Evolutionary conservation across 2,329 filamentous ascomycete genomes (phyloP), one percentile per base, ranked within the genome.

Genomic region (Beauveria bassiana): DNA sequence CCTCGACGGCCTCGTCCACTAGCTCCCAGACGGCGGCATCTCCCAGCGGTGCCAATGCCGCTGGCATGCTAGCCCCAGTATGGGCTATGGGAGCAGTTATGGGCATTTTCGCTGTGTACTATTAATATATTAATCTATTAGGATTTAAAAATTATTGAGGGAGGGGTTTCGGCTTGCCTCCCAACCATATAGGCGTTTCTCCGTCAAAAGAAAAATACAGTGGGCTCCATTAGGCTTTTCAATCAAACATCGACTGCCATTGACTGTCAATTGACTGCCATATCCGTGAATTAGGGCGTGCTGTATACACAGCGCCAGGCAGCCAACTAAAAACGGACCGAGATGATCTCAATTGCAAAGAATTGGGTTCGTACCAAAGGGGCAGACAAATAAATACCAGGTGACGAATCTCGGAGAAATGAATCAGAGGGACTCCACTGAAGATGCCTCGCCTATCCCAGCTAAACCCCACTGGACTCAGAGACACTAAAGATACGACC

Each of bases 21-120:
- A 46, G 46, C 18, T 45, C 47, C 3, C 53, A 62, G 54, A 24
- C 53, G 49, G 47, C 61, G 3, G 24, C 61, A 5, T 58, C 61
- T 8, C 53, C 61, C 14, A 58, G 47, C 22, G 53, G 54, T 22
- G 26, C 40, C 3, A 54, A 43, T 31, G 61, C 24, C 6, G 49
- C 24, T 42, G 47, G 49, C 10, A 8, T 42, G 22, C 16, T 59
- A 22, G 22, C 24, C 3, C 53, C 54, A 3, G 49, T 24, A 16
- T 60, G 58, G 58, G n/a, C 26, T 3, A 9, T 54, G 14, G 58
- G 58, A 26, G 14, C 50, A 3, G 58, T n/a, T 9, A 26, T 60
- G 58, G 58, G n/a, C 9, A 3, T 60, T 1, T 38, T 53, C 18
- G 49, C 49, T 14, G 58, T 60, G 42, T 60, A 54, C 46, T 46